Base-by-base conservation (phyloP, 1,284 basidiomycete genomes). In the Sanguinoderma infundibulare region DNA sequence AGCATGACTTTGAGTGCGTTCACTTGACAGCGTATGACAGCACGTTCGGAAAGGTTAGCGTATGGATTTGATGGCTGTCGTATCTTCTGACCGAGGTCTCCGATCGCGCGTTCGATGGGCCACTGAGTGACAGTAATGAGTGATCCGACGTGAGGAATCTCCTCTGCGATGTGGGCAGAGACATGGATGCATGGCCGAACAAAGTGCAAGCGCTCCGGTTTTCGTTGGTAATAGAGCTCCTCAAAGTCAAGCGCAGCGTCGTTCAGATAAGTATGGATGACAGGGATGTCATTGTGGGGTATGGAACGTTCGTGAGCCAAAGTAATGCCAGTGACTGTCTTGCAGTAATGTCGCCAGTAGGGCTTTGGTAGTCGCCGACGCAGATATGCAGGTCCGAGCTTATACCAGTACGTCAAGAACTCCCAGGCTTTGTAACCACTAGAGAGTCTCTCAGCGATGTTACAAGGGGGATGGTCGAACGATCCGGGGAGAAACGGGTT, bases 381-480 rank as follows among this genome's bases (percentile, higher is more conserved):
- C 2, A 74, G 62, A 1, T 74, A 17, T 0, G 38, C 66, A 1
- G 73, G 73, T 2, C 57, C 65, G 9, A 72, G 49, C 4, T 64
- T 66, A 51, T 58, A 73, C 0, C 73, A 17, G 22, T 68, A 72
- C 0, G 61, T 52, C 0, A 69, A 56, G 30, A 47, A 75, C 53
- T 76, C 75, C 64, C 67, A 67, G 5, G 70, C 69, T 56, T 77
- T 76, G 65, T 73, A 76, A 0, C 73, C 72, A 47, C 71, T 73
- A 15, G 59, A 65, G 10, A 75, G 70, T 55, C 75, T 75, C 53
- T 74, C 65, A 0, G 71, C 70, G 12, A 70, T 69, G 56, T 75
- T 71, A 3, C 70, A 65, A 10, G 73, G 74, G 2, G 71, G 68
- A 4, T 66, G 66, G 30, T 71, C 73, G 59, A 73, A 74, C 0